Evolutionary conservation across 192 early-diverging fungal genomes (phyloP).

Genomic region (Chytriomyces sp.): DNA sequence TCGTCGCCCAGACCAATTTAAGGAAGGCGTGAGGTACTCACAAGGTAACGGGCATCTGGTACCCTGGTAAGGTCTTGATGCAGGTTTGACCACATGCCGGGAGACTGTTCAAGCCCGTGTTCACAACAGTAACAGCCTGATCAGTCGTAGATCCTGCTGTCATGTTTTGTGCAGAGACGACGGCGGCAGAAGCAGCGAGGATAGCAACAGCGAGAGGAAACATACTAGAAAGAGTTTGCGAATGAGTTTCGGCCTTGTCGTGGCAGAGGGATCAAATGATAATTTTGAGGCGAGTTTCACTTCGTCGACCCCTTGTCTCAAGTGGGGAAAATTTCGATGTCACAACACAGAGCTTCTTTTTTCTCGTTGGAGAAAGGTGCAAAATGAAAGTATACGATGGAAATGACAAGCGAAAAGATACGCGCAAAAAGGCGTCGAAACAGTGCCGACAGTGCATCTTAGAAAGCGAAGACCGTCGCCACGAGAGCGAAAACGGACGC

Average conservation of each 20-base stretch:
- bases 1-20: neutral
- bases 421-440: neutral
- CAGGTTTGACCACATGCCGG: slow-evolving; percentile 15
- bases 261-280: neutral
- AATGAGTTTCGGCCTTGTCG: neutral
- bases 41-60: neutral
- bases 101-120: neutral
- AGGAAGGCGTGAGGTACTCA: neutral
- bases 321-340: neutral
- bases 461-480: neutral
- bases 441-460: neutral
- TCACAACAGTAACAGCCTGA: neutral
- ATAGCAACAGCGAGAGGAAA: neutral
- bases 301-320: neutral
- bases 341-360: neutral
- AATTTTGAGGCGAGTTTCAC: neutral
- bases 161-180: neutral
- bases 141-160: neutral
- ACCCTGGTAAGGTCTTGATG: slow-evolving; percentile 1
- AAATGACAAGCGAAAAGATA: too few species aligned
- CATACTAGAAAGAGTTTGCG: neutral
- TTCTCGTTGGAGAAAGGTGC: too few species aligned
- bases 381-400: neutral
- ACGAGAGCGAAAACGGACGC: neutral
- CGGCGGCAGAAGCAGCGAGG: neutral